These are phyloP conservation scores for Flaveria floridana DNA, from an alignment of 140 eudicot species.

Conservation along the genomic window DNA sequence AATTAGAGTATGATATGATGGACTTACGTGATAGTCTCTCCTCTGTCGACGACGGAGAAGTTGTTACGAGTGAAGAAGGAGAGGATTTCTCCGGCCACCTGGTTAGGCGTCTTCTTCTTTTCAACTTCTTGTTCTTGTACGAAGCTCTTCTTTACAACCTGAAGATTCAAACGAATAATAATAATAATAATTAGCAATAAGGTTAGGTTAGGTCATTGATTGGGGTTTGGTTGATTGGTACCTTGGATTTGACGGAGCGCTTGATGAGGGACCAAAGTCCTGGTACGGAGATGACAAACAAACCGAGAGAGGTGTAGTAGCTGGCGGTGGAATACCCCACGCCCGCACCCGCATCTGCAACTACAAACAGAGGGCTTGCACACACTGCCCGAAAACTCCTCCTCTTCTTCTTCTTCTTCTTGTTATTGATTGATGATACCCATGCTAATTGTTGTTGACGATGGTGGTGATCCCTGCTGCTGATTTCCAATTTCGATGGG, in stretches of 20 bases:
- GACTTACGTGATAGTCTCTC: conserved; percentile 82
- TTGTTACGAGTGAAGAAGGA: conserved; percentile 90
- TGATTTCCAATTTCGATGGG: conserved; percentile 39
- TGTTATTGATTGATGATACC: not conserved
- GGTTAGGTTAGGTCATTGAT: not conserved
- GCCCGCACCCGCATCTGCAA: conserved; percentile 44
- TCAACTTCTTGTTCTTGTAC: conserved; percentile 36
- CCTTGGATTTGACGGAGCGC: conserved; percentile 96
- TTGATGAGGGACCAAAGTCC: conserved; percentile 98
- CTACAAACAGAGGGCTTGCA: conserved; percentile 30
- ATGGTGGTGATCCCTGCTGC: not conserved
- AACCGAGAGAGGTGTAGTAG: conserved; percentile 86
- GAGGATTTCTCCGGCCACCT: conserved; percentile 76
- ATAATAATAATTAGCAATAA: too few relatives aligned
- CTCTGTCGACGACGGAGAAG: conserved; percentile 71
- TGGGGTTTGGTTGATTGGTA: not conserved
- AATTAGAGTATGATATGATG: too few relatives aligned
- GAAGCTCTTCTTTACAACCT: conserved; percentile 86
- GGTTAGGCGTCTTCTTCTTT: conserved; percentile 63
- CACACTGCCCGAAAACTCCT: too few relatives aligned
- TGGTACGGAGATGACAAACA: conserved; percentile 87
- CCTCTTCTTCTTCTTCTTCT: not conserved
- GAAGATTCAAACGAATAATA: not conserved
- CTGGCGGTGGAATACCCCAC: conserved; percentile 75
- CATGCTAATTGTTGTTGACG: conserved; percentile 18